Evolutionary conservation across 2,329 filamentous ascomycete species (phyloP).

Genomic region (Cladosporium phlei): DNA sequence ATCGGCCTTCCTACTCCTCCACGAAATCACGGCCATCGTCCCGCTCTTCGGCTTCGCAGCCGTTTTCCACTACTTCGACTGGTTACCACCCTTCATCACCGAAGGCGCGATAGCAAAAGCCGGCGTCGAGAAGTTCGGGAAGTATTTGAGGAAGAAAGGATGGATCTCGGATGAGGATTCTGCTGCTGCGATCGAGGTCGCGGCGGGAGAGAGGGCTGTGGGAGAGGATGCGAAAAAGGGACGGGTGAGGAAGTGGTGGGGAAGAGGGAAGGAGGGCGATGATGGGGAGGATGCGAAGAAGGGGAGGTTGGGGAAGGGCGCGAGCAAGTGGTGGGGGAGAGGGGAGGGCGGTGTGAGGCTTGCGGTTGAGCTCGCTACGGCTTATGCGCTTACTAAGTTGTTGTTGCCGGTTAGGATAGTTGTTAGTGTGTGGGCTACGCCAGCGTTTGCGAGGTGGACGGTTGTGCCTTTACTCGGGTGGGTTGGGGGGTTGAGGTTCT

Average conservation of each 20-base stretch:
- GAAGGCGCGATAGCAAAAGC: slow-evolving; percentile 53
- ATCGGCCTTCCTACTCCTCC: slow-evolving; percentile 79
- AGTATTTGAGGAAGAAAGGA: slow-evolving; percentile 71
- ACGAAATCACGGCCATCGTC: slow-evolving; percentile 83
- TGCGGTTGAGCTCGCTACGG: slow-evolving; percentile 68
- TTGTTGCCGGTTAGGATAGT: slow-evolving; percentile 72
- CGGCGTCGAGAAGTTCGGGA: slow-evolving; percentile 69
- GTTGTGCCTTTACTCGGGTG: slow-evolving; percentile 45
- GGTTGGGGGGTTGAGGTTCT: slow-evolving; percentile 35
- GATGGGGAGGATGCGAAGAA: slow-evolving; percentile 29
- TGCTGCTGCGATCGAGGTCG: too few relatives aligned
- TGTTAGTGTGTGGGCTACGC: slow-evolving; percentile 80
- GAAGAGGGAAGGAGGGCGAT: too few relatives aligned
- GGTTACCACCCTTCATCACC: slow-evolving; percentile 58
- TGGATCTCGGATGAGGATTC: slow-evolving; percentile 63
- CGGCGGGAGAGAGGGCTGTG: too few relatives aligned
- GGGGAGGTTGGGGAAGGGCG: slow-evolving; percentile 10
- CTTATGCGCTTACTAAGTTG: slow-evolving; percentile 85
- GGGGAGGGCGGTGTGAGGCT: slow-evolving; percentile 48
- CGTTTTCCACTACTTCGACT: slow-evolving; percentile 73
- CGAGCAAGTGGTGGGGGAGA: slow-evolving; percentile 35
- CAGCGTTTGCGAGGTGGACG: slow-evolving; percentile 76
- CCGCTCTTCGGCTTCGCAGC: slow-evolving; percentile 71
- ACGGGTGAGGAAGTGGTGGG: too few relatives aligned
- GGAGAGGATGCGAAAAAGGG: too few relatives aligned